phyloP scores from a whole-genome alignment of 352 stramenopile genomes.

The Phytopythium oedochilum region DNA sequence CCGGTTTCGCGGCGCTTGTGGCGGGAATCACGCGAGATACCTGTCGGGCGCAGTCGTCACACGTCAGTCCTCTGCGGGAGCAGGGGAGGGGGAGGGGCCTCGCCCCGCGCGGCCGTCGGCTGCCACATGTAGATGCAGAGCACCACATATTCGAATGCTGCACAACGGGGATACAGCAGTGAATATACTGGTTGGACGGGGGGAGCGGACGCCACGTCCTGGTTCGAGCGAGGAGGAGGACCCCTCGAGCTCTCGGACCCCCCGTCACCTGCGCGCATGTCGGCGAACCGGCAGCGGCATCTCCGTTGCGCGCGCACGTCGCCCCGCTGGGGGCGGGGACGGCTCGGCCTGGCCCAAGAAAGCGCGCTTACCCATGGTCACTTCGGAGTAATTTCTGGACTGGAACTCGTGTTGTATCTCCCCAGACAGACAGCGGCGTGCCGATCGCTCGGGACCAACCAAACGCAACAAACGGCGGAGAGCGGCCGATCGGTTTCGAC shows the following conservation, averaged over 20 bases:
- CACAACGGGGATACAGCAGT: slow-evolving; percentile 89
- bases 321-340: slow-evolving; percentile 8
- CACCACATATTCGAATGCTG: slow-evolving; percentile 79
- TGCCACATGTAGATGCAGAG: slow-evolving; percentile 16
- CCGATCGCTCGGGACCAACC: slow-evolving; percentile 2
- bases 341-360: slow-evolving; percentile 3
- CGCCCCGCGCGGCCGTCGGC: neutral
- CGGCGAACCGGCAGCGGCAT: slow-evolving; percentile 14
- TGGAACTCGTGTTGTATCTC: slow-evolving; percentile 22
- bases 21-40: slow-evolving; percentile 99
- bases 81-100: too few species aligned
- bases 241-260: slow-evolving; percentile 2
- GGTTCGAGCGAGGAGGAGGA: too few species aligned
- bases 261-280: slow-evolving; percentile 14
- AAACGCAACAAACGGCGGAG: neutral
- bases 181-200: slow-evolving; percentile 39
- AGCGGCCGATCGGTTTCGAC: neutral
- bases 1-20: slow-evolving; percentile 99
- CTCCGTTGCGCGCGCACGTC: slow-evolving; percentile 29
- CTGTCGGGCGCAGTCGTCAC: slow-evolving; percentile 38
- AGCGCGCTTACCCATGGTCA: slow-evolving; percentile 81
- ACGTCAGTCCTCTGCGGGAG: slow-evolving; percentile 12
- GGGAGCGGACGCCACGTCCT: neutral
- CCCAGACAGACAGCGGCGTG: too few species aligned
- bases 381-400: slow-evolving; percentile 85